phyloP scores from a whole-genome alignment of 2,329 filamentous ascomycete genomes.

The Juglanconis sp. region DNA sequence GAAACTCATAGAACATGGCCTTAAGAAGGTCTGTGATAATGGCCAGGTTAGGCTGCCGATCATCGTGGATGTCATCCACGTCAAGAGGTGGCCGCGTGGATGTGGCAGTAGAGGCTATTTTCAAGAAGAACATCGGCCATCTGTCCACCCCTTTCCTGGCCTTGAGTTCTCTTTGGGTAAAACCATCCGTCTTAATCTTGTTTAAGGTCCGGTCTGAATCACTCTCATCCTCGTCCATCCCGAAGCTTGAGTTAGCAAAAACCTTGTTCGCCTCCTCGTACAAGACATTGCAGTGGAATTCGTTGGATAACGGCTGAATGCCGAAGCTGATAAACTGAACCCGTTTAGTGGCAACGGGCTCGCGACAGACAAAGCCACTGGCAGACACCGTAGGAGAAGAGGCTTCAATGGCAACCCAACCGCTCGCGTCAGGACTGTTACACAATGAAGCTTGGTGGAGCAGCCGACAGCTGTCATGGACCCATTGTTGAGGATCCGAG shows the following conservation, averaged over 20 bases:
- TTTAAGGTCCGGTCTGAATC: conserved; percentile 33
- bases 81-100: conserved; percentile 18
- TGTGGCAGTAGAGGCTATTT: conserved; percentile 42
- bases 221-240: conserved; percentile 49
- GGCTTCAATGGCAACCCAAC: conserved; percentile 72
- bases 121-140: conserved; percentile 89
- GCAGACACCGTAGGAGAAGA: conserved; percentile 60
- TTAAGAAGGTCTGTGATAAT: conserved; percentile 62
- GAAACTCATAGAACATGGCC: conserved; percentile 69
- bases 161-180: conserved; percentile 50
- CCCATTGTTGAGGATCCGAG: not conserved
- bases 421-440: conserved; percentile 44
- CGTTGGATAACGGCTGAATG: conserved; percentile 59
- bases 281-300: conserved; percentile 59
- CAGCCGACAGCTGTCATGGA: conserved; percentile 33
- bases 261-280: conserved; percentile 76
- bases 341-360: conserved; percentile 67
- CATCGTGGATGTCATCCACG: conserved; percentile 41
- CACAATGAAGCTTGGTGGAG: conserved; percentile 65
- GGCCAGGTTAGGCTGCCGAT: conserved; percentile 47
- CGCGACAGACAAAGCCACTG: conserved; percentile 67
- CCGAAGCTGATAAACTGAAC: conserved; percentile 82
- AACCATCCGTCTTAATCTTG: conserved; percentile 40
- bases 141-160: conserved; percentile 67
- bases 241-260: conserved; percentile 77